These are phyloP conservation scores for Pseudogymnoascus sp. DNA, from an alignment of 2,329 filamentous ascomycete species.

Conservation along the genomic window DNA sequence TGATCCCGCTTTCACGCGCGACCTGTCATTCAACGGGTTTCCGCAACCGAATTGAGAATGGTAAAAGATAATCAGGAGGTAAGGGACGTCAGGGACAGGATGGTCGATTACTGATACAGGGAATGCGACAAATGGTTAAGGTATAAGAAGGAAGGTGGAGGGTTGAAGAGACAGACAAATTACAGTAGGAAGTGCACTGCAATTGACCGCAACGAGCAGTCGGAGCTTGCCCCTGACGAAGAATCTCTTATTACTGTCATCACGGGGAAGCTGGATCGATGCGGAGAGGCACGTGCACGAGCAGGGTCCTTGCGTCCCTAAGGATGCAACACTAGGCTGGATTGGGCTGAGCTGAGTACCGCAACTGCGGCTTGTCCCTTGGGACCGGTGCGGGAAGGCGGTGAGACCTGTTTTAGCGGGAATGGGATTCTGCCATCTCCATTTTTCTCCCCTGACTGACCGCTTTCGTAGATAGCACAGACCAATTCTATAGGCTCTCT, in stretches of 20 bases:
- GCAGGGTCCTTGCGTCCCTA: background rate
- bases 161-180: background rate
- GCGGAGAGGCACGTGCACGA: background rate
- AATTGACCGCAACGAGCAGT: background rate
- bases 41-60: background rate
- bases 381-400: background rate
- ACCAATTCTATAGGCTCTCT: background rate
- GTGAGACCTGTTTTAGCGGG: background rate
- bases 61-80: conserved; percentile 1
- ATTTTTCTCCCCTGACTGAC: background rate
- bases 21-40: background rate
- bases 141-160: background rate
- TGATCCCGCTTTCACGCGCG: background rate
- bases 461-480: background rate
- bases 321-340: background rate
- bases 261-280: conserved; percentile 4
- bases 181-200: background rate
- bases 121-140: background rate
- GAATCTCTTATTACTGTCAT: conserved; percentile 4
- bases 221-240: conserved; percentile 1
- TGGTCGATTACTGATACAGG: background rate
- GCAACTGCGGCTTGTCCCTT: conserved; percentile 1
- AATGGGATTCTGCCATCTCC: background rate
- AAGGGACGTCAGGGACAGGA: background rate
- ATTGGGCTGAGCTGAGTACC: background rate